Evolutionary conservation across 495 filamentous ascomycete genomes (phyloP).

Genomic region (Pseudevernia furfuracea): DNA sequence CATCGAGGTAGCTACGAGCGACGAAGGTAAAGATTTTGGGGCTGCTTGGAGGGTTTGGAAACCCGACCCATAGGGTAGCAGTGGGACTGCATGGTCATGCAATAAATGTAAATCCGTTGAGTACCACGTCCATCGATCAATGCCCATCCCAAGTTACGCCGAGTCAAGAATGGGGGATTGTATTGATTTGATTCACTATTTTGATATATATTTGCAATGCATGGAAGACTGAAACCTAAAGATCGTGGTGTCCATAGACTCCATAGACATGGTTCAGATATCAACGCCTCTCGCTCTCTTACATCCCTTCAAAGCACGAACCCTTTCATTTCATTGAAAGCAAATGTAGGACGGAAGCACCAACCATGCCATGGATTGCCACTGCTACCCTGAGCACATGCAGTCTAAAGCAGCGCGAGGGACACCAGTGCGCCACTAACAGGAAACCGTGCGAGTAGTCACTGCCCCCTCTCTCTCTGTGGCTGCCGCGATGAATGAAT

Average conservation of each 20-base stretch:
- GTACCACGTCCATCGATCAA: no score
- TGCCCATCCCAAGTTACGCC: neutral
- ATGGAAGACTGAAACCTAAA: neutral
- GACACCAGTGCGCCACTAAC: no score
- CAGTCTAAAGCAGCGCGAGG: no score
- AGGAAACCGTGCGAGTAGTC: no score
- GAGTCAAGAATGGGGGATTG: neutral
- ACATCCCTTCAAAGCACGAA: neutral
- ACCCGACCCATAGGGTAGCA: neutral
- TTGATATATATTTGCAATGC: neutral
- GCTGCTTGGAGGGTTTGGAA: slow-evolving; percentile 20
- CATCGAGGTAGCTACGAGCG: neutral
- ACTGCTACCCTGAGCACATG: no score
- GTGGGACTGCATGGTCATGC: neutral
- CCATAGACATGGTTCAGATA: neutral
- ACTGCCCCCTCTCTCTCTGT: no score
- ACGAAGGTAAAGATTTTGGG: slow-evolving; percentile 7
- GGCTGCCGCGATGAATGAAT: no score
- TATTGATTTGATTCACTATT: neutral
- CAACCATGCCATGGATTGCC: no score
- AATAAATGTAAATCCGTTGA: no score
- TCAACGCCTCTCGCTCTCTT: neutral
- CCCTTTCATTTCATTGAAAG: no score
- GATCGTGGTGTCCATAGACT: neutral
- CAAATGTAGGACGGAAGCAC: no score